Conservation (phyloP, 208 protist species). For the Leishmania mexicana region DNA sequence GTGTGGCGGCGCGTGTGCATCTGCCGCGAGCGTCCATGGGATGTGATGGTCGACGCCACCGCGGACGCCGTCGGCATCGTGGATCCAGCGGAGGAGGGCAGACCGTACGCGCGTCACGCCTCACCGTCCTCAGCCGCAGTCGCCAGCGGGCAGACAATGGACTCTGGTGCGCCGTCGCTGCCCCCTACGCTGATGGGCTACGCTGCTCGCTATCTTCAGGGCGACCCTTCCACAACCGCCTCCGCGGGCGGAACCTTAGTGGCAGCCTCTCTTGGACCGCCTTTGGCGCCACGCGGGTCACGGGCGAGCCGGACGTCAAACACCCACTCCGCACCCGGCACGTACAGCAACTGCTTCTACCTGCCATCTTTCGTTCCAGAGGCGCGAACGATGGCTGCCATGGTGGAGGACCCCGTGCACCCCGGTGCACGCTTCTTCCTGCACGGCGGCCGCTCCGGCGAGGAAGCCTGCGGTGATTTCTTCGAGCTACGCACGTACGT, state of each 20-base stretch:
- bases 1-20: slow-evolving; percentile 47
- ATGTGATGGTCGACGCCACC: slow-evolving; percentile 7
- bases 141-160: background rate
- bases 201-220: slow-evolving; percentile 15
- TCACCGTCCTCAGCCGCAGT: background rate
- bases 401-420: slow-evolving; percentile 48
- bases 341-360: slow-evolving; percentile 9
- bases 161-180: slow-evolving; percentile 5
- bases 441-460: slow-evolving; percentile 54
- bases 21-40: slow-evolving; percentile 27
- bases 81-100: slow-evolving; percentile 15
- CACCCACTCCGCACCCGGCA: background rate
- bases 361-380: slow-evolving; percentile 37
- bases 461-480: slow-evolving; percentile 54
- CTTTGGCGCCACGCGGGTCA: slow-evolving; percentile 15
- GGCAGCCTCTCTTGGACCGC: slow-evolving; percentile 1
- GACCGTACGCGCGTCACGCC: slow-evolving; percentile 24
- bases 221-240: background rate
- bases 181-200: slow-evolving; percentile 24
- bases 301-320: background rate
- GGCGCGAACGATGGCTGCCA: slow-evolving; percentile 64
- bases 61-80: slow-evolving; percentile 17
- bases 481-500: slow-evolving; percentile 46
- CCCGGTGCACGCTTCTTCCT: slow-evolving; percentile 55
- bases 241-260: background rate